A percentile compares a stretch with the other conserved stretches of the same genome.
Conservation (phyloP, 305 asterid genomes). For the Vinca major region DNA sequence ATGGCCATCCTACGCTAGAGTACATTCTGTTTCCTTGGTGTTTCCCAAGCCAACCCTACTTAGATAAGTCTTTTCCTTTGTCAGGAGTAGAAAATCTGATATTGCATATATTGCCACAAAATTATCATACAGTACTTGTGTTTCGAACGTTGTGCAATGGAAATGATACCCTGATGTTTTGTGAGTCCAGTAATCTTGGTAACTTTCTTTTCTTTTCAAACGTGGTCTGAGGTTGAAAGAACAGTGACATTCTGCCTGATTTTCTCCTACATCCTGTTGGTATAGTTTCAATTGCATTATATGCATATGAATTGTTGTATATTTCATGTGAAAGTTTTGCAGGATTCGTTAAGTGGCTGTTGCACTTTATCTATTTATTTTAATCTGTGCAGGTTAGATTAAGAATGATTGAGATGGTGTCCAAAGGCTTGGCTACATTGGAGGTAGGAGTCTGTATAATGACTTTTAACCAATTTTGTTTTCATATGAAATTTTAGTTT, state of each 20-base stretch:
- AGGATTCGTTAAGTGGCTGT: not conserved
- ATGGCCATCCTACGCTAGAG: no score
- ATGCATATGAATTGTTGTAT: not conserved
- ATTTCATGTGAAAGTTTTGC: not conserved
- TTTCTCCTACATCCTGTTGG: not conserved
- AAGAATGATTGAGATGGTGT: conserved; percentile 87
- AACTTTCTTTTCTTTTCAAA: not conserved
- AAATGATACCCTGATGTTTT: not conserved
- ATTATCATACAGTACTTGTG: not conserved
- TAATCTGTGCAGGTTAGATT: conserved; percentile 53
- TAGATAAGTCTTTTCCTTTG: not conserved
- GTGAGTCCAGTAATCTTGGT: not conserved
- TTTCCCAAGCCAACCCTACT: not conserved
- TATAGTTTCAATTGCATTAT: not conserved
- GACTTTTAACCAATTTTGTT: not conserved
- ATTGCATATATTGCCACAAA: not conserved
- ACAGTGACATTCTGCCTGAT: not conserved
- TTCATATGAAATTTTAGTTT: not conserved
- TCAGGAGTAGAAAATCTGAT: not conserved
- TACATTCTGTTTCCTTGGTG: not conserved
- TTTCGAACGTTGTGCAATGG: not conserved
- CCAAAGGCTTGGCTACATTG: conserved; percentile 77
- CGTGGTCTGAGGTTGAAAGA: not conserved
- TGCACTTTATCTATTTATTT: conserved; percentile 8
- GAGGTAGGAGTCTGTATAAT: conserved; percentile 47